Conservation (phyloP, 2,329 filamentous ascomycete species). For the Botrytis galanthina region DNA sequence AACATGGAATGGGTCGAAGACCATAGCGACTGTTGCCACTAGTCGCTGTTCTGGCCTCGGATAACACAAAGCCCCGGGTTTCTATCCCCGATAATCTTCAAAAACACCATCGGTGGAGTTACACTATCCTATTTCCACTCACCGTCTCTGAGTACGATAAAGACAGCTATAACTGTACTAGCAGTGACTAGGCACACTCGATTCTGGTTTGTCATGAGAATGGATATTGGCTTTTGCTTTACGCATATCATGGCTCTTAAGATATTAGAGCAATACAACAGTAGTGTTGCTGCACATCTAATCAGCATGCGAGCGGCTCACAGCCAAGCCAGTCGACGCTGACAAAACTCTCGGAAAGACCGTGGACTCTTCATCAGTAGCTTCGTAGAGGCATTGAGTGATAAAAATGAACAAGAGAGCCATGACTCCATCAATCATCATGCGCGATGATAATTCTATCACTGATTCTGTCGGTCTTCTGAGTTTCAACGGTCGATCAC, state of each 20-base stretch:
- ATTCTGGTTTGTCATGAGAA: background rate
- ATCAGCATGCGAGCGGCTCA: background rate
- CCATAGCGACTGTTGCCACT: background rate
- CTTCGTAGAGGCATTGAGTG: background rate
- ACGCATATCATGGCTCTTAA: background rate
- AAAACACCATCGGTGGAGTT: background rate
- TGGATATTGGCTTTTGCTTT: background rate
- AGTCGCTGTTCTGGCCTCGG: background rate
- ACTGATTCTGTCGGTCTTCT: background rate
- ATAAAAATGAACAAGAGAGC: background rate
- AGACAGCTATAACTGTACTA: background rate
- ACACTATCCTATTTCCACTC: too few relatives aligned
- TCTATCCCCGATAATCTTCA: background rate
- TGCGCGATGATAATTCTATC: background rate
- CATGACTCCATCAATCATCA: background rate
- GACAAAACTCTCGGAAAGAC: background rate
- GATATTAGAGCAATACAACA: background rate
- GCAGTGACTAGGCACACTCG: background rate
- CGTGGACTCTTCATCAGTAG: background rate
- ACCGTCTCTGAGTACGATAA: background rate
- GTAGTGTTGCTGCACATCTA: background rate
- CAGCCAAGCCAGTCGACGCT: background rate
- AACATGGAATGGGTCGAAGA: background rate
- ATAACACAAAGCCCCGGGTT: background rate
- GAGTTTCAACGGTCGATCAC: background rate